Conservation (phyloP, 1,284 basidiomycete species). For the Leccinum fallax region DNA sequence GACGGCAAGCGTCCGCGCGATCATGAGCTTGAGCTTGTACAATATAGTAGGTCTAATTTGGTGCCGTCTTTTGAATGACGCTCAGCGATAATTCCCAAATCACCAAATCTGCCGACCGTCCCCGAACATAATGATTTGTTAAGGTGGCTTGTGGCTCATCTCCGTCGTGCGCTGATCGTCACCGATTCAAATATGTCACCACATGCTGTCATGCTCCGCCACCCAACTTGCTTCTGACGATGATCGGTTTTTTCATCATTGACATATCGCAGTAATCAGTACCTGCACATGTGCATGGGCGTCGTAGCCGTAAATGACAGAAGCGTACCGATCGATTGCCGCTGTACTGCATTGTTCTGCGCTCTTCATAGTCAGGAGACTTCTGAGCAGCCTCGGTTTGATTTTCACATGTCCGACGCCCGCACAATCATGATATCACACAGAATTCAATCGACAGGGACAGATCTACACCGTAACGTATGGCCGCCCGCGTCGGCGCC, state of each 20-base stretch:
- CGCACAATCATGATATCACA: background rate
- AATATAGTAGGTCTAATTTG: background rate
- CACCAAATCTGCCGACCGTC: background rate
- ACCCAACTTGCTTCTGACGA: background rate
- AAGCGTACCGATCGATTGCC: background rate
- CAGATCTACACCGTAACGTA: background rate
- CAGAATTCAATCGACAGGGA: background rate
- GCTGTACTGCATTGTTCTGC: background rate
- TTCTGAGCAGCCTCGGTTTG: background rate
- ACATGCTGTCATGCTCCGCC: background rate
- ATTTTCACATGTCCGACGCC: background rate
- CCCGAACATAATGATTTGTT: background rate
- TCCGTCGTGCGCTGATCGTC: background rate
- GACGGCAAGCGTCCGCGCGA: background rate
- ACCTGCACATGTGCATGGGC: background rate
- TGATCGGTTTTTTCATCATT: background rate
- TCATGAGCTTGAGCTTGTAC: background rate
- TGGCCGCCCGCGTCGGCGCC: background rate
- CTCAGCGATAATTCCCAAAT: background rate
- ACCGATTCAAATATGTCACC: background rate
- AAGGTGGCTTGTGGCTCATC: background rate
- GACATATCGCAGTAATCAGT: background rate
- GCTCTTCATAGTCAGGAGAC: background rate
- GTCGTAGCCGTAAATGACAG: background rate
- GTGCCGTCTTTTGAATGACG: too few species aligned